Evolutionary conservation across 768 basidiomycete genomes (phyloP).

Genomic region (Ramaria sp.): DNA sequence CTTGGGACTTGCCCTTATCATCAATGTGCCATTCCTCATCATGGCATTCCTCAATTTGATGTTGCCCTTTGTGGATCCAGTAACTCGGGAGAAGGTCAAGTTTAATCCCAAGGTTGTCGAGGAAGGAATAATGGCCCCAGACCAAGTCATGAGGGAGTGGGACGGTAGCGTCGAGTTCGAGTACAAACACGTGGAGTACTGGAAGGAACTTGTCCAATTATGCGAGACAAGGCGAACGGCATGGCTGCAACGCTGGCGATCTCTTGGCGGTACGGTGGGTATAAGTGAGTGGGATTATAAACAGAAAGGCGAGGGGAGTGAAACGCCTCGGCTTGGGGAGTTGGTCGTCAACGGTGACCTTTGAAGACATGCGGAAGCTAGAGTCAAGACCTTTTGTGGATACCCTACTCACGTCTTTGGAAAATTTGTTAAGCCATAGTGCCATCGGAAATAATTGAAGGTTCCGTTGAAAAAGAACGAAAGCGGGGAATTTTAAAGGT

Average conservation of each 20-base stretch:
- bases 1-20: constrained; percentile 60
- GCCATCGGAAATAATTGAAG: too few species aligned
- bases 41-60: constrained; percentile 70
- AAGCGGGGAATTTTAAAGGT: too few species aligned
- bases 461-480: too few species aligned
- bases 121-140: constrained; percentile 56
- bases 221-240: constrained; percentile 37
- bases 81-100: constrained; percentile 64
- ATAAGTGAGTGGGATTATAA: constrained; percentile 77
- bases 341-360: neutral
- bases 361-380: neutral
- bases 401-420: too few species aligned
- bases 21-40: constrained; percentile 74
- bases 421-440: too few species aligned
- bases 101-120: constrained; percentile 62
- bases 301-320: constrained; percentile 2
- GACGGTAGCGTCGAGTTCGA: constrained; percentile 55
- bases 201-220: constrained; percentile 50
- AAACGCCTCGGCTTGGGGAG: neutral
- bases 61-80: constrained; percentile 72
- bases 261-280: constrained; percentile 59
- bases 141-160: constrained; percentile 68
- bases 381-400: too few species aligned
- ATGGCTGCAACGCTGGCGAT: constrained; percentile 54
- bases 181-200: constrained; percentile 69